These are phyloP conservation scores for Stagonosporopsis tanaceti DNA, from an alignment of 2,329 filamentous ascomycete genomes.

Conservation along the genomic window DNA sequence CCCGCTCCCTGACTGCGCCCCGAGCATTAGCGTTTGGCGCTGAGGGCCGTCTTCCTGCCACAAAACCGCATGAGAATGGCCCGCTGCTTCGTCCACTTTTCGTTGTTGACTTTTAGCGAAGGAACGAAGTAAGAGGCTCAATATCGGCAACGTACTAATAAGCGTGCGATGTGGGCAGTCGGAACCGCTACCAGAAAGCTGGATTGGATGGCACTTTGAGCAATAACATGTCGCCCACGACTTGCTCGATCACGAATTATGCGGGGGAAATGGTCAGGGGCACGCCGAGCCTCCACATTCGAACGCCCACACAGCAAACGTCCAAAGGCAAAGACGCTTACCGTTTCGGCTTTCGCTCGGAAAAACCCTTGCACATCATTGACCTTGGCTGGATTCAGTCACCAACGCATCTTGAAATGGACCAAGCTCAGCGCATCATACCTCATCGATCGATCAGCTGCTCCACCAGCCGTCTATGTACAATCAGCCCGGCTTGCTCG, in stretches of 20 bases:
- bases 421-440: constrained; percentile 13
- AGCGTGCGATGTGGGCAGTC: constrained; percentile 7
- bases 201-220: not conserved
- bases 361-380: constrained; percentile 5
- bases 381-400: constrained; percentile 5
- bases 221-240: not conserved
- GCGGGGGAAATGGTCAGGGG: constrained; percentile 18
- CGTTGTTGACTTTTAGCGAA: not conserved
- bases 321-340: not conserved
- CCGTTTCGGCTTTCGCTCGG: constrained; percentile 14
- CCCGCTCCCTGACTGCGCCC: constrained; percentile 28
- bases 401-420: not conserved
- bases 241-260: constrained; percentile 4
- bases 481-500: constrained; percentile 1
- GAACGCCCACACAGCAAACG: not conserved
- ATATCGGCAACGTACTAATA: constrained; percentile 1
- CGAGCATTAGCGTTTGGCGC: constrained; percentile 13
- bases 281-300: constrained; percentile 1
- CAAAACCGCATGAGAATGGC: constrained; percentile 1
- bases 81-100: constrained; percentile 6
- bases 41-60: constrained; percentile 10
- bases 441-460: constrained; percentile 13
- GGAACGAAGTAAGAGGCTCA: constrained; percentile 6
- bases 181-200: constrained; percentile 6
- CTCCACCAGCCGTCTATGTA: not conserved